Evolutionary conservation across 371 early-diverging fungal genomes (phyloP), one percentile per base, ranked within the genome.

Genomic region (Apophysomyces variabilis): DNA sequence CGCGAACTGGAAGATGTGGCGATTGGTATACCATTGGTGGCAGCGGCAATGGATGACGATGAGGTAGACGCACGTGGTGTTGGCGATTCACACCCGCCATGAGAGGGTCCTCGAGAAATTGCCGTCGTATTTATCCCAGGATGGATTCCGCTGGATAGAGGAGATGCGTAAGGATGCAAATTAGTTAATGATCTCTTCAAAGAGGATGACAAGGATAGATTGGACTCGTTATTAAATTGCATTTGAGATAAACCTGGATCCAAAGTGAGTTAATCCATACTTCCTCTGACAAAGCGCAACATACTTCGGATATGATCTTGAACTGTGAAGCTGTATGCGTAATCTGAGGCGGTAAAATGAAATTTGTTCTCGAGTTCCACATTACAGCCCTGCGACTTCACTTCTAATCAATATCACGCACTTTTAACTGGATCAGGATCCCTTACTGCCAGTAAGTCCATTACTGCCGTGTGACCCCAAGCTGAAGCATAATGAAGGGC

Each of bases 401-500:
- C 5, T 18, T 21, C 1, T 1, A 38, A 65, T 44, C 7, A 58
- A 26, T 16, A 21, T 57, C 14, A 7, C 11, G 4, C 26, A 13
- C 8, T 26, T 57, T 1, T 41, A n/a, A 39, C 46, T 61, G 54
- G 7, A 38, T 7, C 11, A 21, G 13, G 0, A 41, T 1, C 38
- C 64, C 68, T 66, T 76, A 79, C 83, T 39, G 77, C 77, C 16
- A 83, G 36, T 32, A 83, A 57, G 41, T 79, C 80, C 77, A 83
- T 83, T 8, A 81, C 81, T 14, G 76, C 71, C 9, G 70, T 68
- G 67, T 80, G 79, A 1, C 81, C 84, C 84, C 84, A 84, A 1
- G 81, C 84, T 1, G 81, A 74, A 35, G 84, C 84, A 66, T 84
- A 71, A 66, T 84, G 84, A 0, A 84, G 65, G 1, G 84, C 84